Base-by-base conservation (phyloP, 2,329 filamentous ascomycete genomes). In the Xylaria sp. region DNA sequence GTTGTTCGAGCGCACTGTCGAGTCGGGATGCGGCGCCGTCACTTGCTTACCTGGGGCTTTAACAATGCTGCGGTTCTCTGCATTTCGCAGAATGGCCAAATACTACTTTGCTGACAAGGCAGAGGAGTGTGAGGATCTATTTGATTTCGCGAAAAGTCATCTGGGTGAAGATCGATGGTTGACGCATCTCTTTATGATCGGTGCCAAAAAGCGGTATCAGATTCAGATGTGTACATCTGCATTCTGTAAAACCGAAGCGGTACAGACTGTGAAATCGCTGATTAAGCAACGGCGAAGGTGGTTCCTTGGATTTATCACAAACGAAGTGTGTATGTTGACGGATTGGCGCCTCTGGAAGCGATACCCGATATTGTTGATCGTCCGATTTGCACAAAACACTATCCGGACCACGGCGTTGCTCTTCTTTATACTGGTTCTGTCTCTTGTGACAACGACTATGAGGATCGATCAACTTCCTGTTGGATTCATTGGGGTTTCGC, bases 81-180 rank as follows among this genome's bases (percentile, higher is more conserved):
- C 96, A 5, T 98, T 99, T 82, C 89, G 94, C 67, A 92, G 92
- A 77, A 98, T 99, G 94, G 94, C 95, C 77, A 97, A 97, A 78
- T 97, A 97, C 82, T 98, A 99, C 82, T 99, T 99, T 80, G 94
- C 94, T 48, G 95, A 98, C 82, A 97, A 97, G 80, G 94, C 94
- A 4, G 95, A 97, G 80, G 92, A 97, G 78, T 97, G 94, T 77
- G 93, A 97, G 69, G 95, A 98, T 80, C 85, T 98, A 13, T 99
- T 99, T 78, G 95, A 99, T 79, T 98, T 95, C 78, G 94, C 93
- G 66, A 98, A 98, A 82, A 94, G 93, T 76, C 94, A 98, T 82
- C 82, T 98, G 52, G 96, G 96, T 48, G 96, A 98, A 81, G 96
- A 99, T 81, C 88, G 95, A 71, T 98, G 95, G 94, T 87, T 98